Percentiles rank a stretch among this genome's conserved stretches.
phyloP scores from a whole-genome alignment of 2,329 filamentous ascomycete species.

The Arthrobotrys pseudoclavata region DNA sequence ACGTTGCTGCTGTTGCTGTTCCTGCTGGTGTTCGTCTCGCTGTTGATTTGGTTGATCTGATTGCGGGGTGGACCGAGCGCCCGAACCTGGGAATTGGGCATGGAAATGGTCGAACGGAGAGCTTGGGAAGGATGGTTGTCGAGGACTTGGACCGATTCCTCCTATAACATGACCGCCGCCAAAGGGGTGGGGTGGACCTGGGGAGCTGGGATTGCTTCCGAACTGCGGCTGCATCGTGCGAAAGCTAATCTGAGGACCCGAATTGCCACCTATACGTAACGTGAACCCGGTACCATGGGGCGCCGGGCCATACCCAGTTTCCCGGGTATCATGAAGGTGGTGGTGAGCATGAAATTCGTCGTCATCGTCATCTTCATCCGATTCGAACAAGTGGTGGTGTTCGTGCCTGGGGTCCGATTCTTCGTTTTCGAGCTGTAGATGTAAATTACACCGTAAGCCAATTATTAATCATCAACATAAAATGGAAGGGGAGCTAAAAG shows the following conservation, averaged over 20 bases:
- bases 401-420: conserved; percentile 36
- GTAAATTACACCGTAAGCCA: not conserved
- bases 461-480: not conserved
- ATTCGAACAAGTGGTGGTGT: conserved; percentile 16
- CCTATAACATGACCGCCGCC: conserved; percentile 45
- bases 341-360: conserved; percentile 17
- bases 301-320: not conserved
- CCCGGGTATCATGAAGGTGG: conserved; percentile 4
- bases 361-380: conserved; percentile 37
- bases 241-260: conserved; percentile 55
- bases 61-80: conserved; percentile 14
- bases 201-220: conserved; percentile 1
- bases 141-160: conserved; percentile 36
- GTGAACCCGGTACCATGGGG: conserved; percentile 41
- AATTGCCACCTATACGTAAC: conserved; percentile 51
- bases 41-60: conserved; percentile 4
- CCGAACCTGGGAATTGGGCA: conserved; percentile 21
- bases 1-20: conserved; percentile 27
- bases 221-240: conserved; percentile 41
- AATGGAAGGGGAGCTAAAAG: not conserved
- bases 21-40: conserved; percentile 2
- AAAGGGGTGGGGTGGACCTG: conserved; percentile 28
- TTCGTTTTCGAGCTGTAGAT: conserved; percentile 48
- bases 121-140: conserved; percentile 28
- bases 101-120: conserved; percentile 37